Evolutionary conservation across 495 filamentous ascomycete genomes (phyloP), one percentile per base, ranked within the genome.

Genomic region (Talaromyces trachyspermus): DNA sequence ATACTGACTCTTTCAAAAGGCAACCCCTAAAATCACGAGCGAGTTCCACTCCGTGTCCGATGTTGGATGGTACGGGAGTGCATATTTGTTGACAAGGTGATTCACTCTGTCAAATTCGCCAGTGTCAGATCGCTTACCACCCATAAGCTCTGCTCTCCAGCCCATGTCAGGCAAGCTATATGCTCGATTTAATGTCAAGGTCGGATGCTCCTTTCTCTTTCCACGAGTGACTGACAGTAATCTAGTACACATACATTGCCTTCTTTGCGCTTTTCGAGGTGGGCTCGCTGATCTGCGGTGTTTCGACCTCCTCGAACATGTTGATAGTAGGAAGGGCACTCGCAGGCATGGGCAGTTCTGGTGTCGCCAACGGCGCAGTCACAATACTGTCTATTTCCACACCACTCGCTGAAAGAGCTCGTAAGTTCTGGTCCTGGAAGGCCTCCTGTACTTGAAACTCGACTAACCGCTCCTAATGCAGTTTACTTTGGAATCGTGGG

Each of bases 301-400:
- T 65, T 0, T 64, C 71, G 2, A 60, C 47, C 1, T 68, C 61
- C 17, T 73, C 67, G 1, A 64, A 61, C 11, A 64, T 66, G 54
- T 52, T 75, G 23, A 73, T 75, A 36, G 49, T 72, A 18, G 71
- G 65, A 17, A 62, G 70, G 38, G 69, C 71, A 7, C 30, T 75
- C 3, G 63, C 69, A 3, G 71, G 71, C n/a, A 54, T 72, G 32
- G 55, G 64, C 39, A 57, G 55, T 9, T 66, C 58, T 36, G 66
- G 78, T 0, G 49, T 83, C 11, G 55, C 63, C 40, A 80, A 74
- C 52, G 77, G 77, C 8, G 60, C 61, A 8, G 46, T 79, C 6
- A 75, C 72, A 4, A 78, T 81, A 15, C 43, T 83, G 18, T 52
- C 69, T 5, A 60, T 56, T 1, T 65, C 56, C n/a, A 66, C 69